Conservation (phyloP, 116 monocot species). For the Posidonia oceanica region DNA sequence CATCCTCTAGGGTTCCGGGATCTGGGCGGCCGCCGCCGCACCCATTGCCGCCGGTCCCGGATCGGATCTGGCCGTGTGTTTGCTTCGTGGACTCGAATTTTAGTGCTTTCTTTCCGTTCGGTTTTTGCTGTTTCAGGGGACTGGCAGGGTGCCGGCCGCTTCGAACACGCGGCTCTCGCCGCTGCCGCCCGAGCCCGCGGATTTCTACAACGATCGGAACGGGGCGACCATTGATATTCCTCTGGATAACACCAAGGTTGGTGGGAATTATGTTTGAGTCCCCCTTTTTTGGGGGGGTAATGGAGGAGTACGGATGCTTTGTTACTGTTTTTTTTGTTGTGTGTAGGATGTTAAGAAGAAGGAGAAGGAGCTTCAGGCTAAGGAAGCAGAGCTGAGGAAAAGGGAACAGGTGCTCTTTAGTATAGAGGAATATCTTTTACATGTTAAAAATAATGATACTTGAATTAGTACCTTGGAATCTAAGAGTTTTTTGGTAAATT, state of each 20-base stretch:
- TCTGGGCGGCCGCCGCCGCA: no score
- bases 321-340: not conserved
- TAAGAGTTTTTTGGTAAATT: no score
- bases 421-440: not conserved
- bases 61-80: not conserved
- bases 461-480: no score
- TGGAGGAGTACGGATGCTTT: no score
- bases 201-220: conserved; percentile 79
- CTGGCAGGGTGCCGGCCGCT: conserved; percentile 63
- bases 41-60: not conserved
- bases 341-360: conserved; percentile 87
- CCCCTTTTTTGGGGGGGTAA: no score
- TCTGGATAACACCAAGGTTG: conserved; percentile 61
- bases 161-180: conserved; percentile 82
- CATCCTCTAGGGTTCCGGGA: not conserved
- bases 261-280: not conserved
- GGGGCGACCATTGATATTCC: conserved; percentile 76
- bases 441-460: no score
- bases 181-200: conserved; percentile 91
- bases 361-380: conserved; percentile 91
- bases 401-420: conserved; percentile 71
- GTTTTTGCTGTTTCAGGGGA: conserved; percentile 14
- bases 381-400: conserved; percentile 84
- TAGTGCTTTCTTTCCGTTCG: not conserved
- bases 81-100: not conserved